These are phyloP conservation scores for Arachis hypogaea DNA, from an alignment of 306 rosid genomes.

Conservation along the genomic window DNA sequence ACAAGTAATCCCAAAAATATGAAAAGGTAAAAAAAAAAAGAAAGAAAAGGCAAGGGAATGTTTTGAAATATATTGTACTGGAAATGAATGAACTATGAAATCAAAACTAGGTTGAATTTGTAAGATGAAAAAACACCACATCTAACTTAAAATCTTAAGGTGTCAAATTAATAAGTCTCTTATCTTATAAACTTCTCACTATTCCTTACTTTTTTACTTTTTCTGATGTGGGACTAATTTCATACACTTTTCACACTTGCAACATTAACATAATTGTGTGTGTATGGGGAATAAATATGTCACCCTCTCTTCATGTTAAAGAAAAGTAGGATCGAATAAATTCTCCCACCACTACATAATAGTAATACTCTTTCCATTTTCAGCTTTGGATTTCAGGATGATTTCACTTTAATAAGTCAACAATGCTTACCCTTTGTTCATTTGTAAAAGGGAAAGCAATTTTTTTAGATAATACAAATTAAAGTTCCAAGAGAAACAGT, in stretches of 20 bases:
- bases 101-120: conserved; percentile 40
- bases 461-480: no score
- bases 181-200: no score
- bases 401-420: conserved; percentile 27
- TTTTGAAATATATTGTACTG: conserved; percentile 26
- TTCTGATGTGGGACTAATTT: no score
- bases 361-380: neutral
- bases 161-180: no score
- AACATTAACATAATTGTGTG: neutral
- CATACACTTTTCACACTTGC: no score
- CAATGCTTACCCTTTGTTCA: neutral
- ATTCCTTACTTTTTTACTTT: no score
- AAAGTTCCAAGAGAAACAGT: no score
- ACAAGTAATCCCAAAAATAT: conserved; percentile 5
- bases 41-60: conserved; percentile 2
- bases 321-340: conserved; percentile 30
- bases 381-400: neutral
- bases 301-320: conserved; percentile 33
- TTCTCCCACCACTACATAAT: conserved; percentile 27
- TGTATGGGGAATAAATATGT: conserved; percentile 16
- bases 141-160: no score
- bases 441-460: neutral
- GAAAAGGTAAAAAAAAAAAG: no score
- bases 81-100: neutral
- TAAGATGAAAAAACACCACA: no score